Evolutionary conservation across 441 rosid genomes (phyloP).

Genomic region (Croton laevigatus): DNA sequence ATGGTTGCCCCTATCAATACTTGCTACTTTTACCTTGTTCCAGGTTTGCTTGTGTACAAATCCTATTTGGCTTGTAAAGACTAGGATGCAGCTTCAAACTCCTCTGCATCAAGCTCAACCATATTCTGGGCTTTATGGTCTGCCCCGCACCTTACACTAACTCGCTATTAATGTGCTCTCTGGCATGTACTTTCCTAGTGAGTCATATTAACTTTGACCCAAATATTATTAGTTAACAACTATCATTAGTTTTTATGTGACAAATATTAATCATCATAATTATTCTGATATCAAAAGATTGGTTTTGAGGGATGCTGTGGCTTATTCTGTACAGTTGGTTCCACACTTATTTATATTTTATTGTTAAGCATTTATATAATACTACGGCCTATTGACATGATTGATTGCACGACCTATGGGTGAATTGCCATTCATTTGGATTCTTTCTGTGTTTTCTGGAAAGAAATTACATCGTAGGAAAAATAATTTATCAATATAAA

Average conservation of each 20-base stretch:
- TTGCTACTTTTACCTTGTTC: conserved; percentile 15
- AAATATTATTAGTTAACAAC: conserved; percentile 8
- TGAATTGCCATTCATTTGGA: background rate
- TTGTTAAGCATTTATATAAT: background rate
- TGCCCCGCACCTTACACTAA: conserved; percentile 38
- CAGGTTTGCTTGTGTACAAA: conserved; percentile 92
- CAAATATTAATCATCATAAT: background rate
- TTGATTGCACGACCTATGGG: background rate
- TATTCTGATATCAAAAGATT: background rate
- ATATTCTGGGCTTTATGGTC: conserved; percentile 83
- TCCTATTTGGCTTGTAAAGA: conserved; percentile 94
- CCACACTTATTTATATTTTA: background rate
- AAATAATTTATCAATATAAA: background rate
- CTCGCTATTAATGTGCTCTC: conserved; percentile 33
- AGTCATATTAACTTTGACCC: conserved; percentile 29
- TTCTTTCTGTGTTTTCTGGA: background rate
- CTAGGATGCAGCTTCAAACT: conserved; percentile 92
- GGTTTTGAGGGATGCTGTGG: conserved; percentile 8
- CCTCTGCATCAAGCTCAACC: conserved; percentile 71
- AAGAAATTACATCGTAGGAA: background rate
- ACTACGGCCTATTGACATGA: conserved; percentile 6
- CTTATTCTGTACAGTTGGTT: background rate
- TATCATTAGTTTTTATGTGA: conserved; percentile 1
- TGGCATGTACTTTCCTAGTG: conserved; percentile 27
- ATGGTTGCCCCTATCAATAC: conserved; percentile 8